Evolutionary conservation across 2,329 filamentous ascomycete species (phyloP).

Genomic region (Botrytis aclada): DNA sequence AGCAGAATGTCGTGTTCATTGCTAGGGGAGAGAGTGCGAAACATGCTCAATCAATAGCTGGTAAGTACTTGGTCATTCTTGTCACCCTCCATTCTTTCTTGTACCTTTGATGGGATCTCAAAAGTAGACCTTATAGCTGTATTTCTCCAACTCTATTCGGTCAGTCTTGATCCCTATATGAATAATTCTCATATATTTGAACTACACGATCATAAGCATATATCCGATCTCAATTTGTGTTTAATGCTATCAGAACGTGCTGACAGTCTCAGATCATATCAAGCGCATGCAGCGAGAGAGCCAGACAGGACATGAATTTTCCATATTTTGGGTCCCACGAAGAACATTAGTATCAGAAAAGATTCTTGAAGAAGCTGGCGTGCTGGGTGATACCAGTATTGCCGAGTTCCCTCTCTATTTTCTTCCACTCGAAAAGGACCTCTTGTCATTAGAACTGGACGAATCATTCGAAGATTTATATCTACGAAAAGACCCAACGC

Average conservation of each 20-base stretch:
- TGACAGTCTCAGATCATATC: conserved; percentile 76
- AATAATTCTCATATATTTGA: conserved; percentile 25
- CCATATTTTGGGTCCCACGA: conserved; percentile 92
- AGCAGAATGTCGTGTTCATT: conserved; percentile 93
- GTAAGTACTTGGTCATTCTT: conserved; percentile 49
- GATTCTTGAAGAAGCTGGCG: conserved; percentile 86
- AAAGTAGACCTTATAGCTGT: conserved; percentile 58
- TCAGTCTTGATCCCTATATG: conserved; percentile 56
- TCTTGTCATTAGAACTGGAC: conserved; percentile 86
- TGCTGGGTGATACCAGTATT: conserved; percentile 88
- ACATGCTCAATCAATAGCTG: conserved; percentile 81
- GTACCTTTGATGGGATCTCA: conserved; percentile 46
- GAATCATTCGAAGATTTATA: conserved; percentile 86
- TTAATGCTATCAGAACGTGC: conserved; percentile 54
- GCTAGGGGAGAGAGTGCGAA: conserved; percentile 84
- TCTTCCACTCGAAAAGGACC: conserved; percentile 84
- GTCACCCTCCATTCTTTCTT: neutral
- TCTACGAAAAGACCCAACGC: conserved; percentile 83
- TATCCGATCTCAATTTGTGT: conserved; percentile 36
- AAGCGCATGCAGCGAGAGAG: conserved; percentile 84
- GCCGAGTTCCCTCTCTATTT: conserved; percentile 86
- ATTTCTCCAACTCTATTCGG: conserved; percentile 51
- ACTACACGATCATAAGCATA: conserved; percentile 45
- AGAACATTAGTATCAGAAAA: conserved; percentile 89
- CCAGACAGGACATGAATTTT: conserved; percentile 90